Evolutionary conservation across 2,329 filamentous ascomycete genomes (phyloP).

Genomic region (Nothomitra cinnamomea): DNA sequence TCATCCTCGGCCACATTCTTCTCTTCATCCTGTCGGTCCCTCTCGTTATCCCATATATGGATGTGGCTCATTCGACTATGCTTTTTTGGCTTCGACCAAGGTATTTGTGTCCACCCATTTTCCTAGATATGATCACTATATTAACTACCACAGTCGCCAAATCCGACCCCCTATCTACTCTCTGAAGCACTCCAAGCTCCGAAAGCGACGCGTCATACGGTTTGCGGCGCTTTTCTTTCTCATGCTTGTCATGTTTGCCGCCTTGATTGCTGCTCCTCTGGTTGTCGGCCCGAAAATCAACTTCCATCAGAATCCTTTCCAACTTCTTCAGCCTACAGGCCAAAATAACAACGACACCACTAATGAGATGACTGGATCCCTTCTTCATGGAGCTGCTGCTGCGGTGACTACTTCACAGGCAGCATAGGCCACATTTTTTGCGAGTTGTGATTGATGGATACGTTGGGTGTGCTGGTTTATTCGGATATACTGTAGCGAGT

Average conservation of each 20-base stretch:
- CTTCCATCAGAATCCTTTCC: conserved; percentile 26
- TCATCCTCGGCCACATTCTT: conserved; percentile 76
- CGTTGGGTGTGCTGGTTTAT: too few relatives aligned
- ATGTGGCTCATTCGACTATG: conserved; percentile 95
- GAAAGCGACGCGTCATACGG: conserved; percentile 79
- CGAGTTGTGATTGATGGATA: too few relatives aligned
- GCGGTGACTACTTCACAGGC: background rate
- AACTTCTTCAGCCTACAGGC: conserved; percentile 54
- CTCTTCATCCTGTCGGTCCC: conserved; percentile 85
- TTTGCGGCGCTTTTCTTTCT: conserved; percentile 88
- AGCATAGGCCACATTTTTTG: too few relatives aligned
- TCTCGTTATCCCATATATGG: conserved; percentile 70
- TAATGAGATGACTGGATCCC: conserved; percentile 32
- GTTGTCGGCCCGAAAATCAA: conserved; percentile 47
- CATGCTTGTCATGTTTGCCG: conserved; percentile 69
- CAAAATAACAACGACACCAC: conserved; percentile 46
- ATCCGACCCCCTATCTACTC: conserved; percentile 98
- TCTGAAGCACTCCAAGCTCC: conserved; percentile 93
- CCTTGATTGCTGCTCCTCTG: conserved; percentile 62
- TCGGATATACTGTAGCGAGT: too few relatives aligned
- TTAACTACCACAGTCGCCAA: conserved; percentile 52
- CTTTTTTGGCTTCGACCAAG: conserved; percentile 97
- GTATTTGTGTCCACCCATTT: conserved; percentile 32
- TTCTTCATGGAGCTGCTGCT: conserved; percentile 13
- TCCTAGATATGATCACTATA: conserved; percentile 14